Base-by-base conservation (phyloP, 2,329 filamentous ascomycete genomes). In the Trichoderma hamatum region DNA sequence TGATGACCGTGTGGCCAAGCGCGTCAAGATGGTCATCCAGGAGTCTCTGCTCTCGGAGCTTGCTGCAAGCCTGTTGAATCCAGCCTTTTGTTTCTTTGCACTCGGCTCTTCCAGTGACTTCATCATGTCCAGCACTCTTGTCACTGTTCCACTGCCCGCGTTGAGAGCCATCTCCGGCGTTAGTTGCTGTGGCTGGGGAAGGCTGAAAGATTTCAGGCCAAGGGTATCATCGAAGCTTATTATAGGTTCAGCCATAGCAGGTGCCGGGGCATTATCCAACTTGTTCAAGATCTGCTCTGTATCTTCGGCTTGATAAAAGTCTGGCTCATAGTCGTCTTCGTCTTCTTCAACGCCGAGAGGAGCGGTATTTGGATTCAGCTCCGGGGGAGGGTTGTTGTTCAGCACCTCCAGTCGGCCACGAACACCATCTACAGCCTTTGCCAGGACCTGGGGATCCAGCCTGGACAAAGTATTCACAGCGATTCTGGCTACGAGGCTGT, bases 21-120 rank as follows among this genome's bases (percentile, higher is more conserved):
- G 89, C 51, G 92, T 91, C 68, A 98, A 85, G 24, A 98, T 88
- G 0, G 93, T 96, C 73, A 97, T 88, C 94, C 95, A 98, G 0
- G 94, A 92, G 72, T 97, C 94, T 71, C 91, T 87, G 74, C 95
- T 93, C 74, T 94, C 93, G 2, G 90, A 90, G 75, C 90, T 95
- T 28, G 92, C 93, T 0, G 95, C 94, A 46, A 97, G 83, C 60
- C 94, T 88, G 75, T 92, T 92, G 77, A 98, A 91, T 0, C 96
- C 95, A 71, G 87, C 83, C 80, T 90, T 89, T 75, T 84, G 83
- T 77, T 88, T 88, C 82, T 87, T 86, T 70, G 83, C 78, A 0
- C 85, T 79, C 1, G 88, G 83, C 60, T 93, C 90, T 68, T 96
- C 92, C 4, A 94, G 84, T 7, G 88, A 86, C 70, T 88, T 87